phyloP scores from a whole-genome alignment of 2,329 filamentous ascomycete species.

The Cercospora nicotianae region DNA sequence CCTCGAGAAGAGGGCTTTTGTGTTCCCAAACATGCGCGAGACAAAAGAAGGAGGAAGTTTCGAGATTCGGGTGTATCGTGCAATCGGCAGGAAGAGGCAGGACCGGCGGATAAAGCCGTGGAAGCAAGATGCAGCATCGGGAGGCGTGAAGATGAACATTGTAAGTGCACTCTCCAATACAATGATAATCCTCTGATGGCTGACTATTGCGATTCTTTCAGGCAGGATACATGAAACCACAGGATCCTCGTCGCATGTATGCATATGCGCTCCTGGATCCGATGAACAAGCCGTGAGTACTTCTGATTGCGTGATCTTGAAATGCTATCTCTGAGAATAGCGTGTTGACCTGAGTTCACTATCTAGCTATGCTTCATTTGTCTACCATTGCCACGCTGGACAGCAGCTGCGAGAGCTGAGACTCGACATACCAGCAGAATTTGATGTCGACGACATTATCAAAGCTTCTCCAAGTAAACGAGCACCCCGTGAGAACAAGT shows the following conservation, averaged over 20 bases:
- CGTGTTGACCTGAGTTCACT: neutral
- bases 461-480: slow-evolving; percentile 13
- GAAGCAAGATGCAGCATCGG: slow-evolving; percentile 6
- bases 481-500: neutral
- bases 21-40: slow-evolving; percentile 36
- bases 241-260: slow-evolving; percentile 49
- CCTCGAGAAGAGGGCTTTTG: slow-evolving; percentile 46
- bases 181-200: neutral
- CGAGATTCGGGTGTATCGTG: slow-evolving; percentile 47
- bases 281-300: slow-evolving; percentile 42
- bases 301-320: neutral
- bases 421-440: slow-evolving; percentile 4
- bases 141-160: slow-evolving; percentile 33
- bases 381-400: slow-evolving; percentile 34
- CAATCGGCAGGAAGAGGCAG: slow-evolving; percentile 43
- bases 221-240: slow-evolving; percentile 35
- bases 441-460: slow-evolving; percentile 9
- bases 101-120: slow-evolving; percentile 26
- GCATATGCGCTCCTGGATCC: slow-evolving; percentile 53
- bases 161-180: neutral
- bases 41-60: slow-evolving; percentile 35
- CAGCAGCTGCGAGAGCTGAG: slow-evolving; percentile 8
- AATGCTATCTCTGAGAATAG: too few relatives aligned
- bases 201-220: slow-evolving; percentile 18
- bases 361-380: slow-evolving; percentile 45